Conservation (phyloP, 2,329 filamentous ascomycete genomes). For the Aspergillus persii region DNA sequence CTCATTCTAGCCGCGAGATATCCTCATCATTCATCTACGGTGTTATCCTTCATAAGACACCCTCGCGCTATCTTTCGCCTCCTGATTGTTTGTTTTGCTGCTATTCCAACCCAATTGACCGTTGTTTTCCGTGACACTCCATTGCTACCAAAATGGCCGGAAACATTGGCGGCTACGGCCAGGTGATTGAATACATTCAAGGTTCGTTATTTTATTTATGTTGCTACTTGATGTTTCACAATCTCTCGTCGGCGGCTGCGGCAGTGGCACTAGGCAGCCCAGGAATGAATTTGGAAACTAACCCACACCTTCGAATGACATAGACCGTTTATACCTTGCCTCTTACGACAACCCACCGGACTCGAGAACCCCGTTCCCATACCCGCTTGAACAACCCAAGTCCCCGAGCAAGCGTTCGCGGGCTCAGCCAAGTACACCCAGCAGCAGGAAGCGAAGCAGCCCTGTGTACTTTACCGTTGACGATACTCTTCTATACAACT, state of each 20-base stretch:
- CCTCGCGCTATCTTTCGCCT: not conserved
- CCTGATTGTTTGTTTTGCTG: conserved; percentile 9
- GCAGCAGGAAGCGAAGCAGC: conserved; percentile 54
- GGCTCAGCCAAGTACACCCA: conserved; percentile 58
- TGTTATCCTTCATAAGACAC: not conserved
- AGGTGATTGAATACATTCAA: conserved; percentile 95
- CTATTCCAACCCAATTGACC: conserved; percentile 7
- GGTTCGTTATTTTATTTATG: conserved; percentile 56
- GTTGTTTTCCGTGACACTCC: conserved; percentile 14
- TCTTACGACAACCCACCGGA: conserved; percentile 83
- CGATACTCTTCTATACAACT: conserved; percentile 90
- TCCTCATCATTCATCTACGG: conserved; percentile 11
- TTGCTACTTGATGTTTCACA: not conserved
- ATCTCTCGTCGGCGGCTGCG: conserved; percentile 12
- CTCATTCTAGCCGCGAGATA: conserved; percentile 9
- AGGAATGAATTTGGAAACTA: not conserved
- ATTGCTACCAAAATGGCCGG: conserved; percentile 43
- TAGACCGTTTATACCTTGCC: conserved; percentile 92
- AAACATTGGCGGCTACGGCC: conserved; percentile 66
- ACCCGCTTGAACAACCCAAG: conserved; percentile 57
- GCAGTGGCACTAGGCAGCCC: not conserved
- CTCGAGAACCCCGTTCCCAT: conserved; percentile 81
- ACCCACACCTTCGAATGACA: conserved; percentile 2
- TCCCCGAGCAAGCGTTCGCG: conserved; percentile 76
- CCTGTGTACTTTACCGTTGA: conserved; percentile 97